Evolutionary conservation across 768 basidiomycete genomes (phyloP).

Genomic region (Sarcodon sp.): DNA sequence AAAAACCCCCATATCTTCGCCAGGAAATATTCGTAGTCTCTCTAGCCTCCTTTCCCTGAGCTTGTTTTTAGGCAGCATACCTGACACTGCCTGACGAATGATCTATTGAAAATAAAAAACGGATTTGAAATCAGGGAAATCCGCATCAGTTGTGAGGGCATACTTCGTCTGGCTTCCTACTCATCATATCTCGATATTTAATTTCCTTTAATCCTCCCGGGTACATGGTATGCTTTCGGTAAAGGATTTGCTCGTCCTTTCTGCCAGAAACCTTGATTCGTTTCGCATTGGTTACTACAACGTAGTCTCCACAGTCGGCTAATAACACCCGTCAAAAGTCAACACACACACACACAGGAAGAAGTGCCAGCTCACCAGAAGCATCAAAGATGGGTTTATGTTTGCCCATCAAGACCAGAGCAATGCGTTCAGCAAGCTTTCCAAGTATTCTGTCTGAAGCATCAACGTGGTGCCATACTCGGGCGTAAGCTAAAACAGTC

Average conservation of each 20-base stretch:
- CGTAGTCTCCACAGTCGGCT: constrained; percentile 98
- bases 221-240: constrained; percentile 83
- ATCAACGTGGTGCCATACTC: constrained; percentile 93
- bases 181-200: constrained; percentile 74
- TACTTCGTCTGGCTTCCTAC: constrained; percentile 82
- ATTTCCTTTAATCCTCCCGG: constrained; percentile 92
- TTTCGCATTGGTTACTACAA: constrained; percentile 84
- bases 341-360: neutral
- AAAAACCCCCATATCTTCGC: constrained; percentile 63
- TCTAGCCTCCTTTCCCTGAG: constrained; percentile 82
- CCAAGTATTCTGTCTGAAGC: constrained; percentile 87
- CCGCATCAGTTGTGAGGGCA: constrained; percentile 14
- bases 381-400: constrained; percentile 97
- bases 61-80: constrained; percentile 98
- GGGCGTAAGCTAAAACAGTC: constrained; percentile 93
- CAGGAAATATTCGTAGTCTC: constrained; percentile 80
- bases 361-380: constrained; percentile 39
- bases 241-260: constrained; percentile 80
- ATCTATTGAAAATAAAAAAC: constrained; percentile 39
- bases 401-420: constrained; percentile 95
- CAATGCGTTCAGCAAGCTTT: constrained; percentile 89
- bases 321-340: neutral
- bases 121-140: neutral
- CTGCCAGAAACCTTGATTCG: constrained; percentile 79
- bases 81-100: constrained; percentile 89